Conservation (phyloP, 176 grass and related monocot species). For the Oryza rufipogon region DNA sequence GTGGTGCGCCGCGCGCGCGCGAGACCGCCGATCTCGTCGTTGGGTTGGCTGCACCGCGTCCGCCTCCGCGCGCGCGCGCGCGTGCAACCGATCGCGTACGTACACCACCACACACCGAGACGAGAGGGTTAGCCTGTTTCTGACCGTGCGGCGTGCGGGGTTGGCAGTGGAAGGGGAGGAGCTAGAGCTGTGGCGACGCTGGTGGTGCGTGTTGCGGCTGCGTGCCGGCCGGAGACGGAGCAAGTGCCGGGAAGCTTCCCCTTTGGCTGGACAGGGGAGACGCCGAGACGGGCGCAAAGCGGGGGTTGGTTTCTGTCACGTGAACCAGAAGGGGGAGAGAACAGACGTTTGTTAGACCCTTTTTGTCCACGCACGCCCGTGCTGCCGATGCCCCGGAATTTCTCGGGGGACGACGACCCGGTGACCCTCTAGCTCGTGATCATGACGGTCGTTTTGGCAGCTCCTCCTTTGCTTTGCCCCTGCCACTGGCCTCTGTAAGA, state of each 20-base stretch:
- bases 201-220: not conserved
- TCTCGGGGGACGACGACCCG: conserved; percentile 9
- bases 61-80: too few relatives aligned
- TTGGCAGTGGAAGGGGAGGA: too few relatives aligned
- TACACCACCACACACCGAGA: not conserved
- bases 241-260: conserved; percentile 41
- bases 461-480: not conserved
- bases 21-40: not conserved
- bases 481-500: not conserved
- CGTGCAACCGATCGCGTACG: too few relatives aligned
- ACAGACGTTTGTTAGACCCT: conserved; percentile 22
- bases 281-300: not conserved
- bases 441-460: not conserved
- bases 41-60: not conserved
- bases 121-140: too few relatives aligned
- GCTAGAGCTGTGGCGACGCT: not conserved
- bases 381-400: conserved; percentile 26
- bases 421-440: conserved; percentile 7
- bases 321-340: conserved; percentile 20
- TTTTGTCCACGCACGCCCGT: conserved; percentile 12
- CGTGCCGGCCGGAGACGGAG: not conserved
- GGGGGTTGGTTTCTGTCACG: conserved; percentile 29
- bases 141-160: too few relatives aligned
- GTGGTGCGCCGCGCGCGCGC: not conserved
- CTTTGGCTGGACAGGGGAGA: conserved; percentile 40